Evolutionary conservation across 805 yeast genomes (phyloP).

Genomic region (Candida pseudofarinosa): DNA sequence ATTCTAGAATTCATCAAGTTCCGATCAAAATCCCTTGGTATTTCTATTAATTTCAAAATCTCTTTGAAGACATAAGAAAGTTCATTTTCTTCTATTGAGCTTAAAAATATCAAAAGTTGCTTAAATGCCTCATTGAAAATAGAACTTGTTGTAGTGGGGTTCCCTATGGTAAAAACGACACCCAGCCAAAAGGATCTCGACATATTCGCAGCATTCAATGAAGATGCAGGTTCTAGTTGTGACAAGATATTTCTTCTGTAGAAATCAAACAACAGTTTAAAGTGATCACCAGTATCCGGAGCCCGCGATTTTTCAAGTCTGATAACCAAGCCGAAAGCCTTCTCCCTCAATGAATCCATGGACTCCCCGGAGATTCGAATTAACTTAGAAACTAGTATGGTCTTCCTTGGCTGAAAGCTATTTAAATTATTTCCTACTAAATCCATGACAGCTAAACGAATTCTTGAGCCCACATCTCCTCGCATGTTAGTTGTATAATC

Average conservation of each 20-base stretch:
- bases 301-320: constrained; percentile 9
- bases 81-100: constrained; percentile 16
- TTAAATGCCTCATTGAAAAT: constrained; percentile 42
- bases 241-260: constrained; percentile 12
- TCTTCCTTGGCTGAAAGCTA: constrained; percentile 3
- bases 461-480: constrained; percentile 89
- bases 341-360: constrained; percentile 48
- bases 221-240: constrained; percentile 3
- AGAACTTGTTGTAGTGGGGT: constrained; percentile 44
- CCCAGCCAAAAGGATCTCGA: constrained; percentile 53
- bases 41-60: constrained; percentile 16
- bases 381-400: constrained; percentile 29
- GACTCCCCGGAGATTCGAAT: constrained; percentile 62
- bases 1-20: constrained; percentile 11
- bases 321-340: constrained; percentile 38
- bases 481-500: constrained; percentile 77
- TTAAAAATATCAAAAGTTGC: constrained; percentile 27
- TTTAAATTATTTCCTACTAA: constrained; percentile 30
- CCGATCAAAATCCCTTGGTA: constrained; percentile 10
- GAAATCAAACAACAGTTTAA: constrained; percentile 16
- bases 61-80: constrained; percentile 9
- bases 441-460: constrained; percentile 50
- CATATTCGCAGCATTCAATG: constrained; percentile 4
- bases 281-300: constrained; percentile 13
- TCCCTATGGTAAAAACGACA: constrained; percentile 51